Percentiles rank a stretch among this genome's conserved stretches.
Conservation (phyloP, 2,329 filamentous ascomycete species). For the Talaromyces atroroseus region DNA sequence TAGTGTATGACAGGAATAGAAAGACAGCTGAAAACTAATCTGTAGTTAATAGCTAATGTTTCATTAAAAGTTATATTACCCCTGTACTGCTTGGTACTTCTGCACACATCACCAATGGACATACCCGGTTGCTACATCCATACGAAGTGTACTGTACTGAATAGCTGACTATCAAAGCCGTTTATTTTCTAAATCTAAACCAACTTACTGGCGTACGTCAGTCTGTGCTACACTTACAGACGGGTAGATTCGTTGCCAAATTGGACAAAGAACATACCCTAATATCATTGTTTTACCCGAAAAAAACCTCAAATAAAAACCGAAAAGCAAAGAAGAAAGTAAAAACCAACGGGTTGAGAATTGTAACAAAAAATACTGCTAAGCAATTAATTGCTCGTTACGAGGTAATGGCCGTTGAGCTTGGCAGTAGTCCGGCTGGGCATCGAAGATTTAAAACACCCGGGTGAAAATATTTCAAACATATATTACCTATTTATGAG, state of each 20-base stretch:
- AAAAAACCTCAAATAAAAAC: neutral
- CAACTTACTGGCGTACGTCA: neutral
- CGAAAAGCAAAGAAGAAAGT: neutral
- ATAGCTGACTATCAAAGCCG: neutral
- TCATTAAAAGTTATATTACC: neutral
- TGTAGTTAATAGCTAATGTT: neutral
- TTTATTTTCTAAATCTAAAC: neutral
- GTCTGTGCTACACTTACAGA: slow-evolving; percentile 1
- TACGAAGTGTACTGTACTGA: neutral
- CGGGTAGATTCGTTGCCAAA: neutral
- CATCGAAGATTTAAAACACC: too few species aligned
- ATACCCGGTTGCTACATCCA: neutral
- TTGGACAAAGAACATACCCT: neutral
- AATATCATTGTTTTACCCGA: neutral
- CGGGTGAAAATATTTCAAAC: too few species aligned
- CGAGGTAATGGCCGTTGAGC: neutral
- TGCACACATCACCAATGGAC: neutral
- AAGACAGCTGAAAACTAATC: neutral
- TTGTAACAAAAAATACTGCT: neutral
- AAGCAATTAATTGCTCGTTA: neutral
- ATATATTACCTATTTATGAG: neutral
- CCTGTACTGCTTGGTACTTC: neutral
- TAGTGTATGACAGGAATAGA: too few species aligned
- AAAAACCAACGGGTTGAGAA: neutral
- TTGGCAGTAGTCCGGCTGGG: neutral